Conservation (phyloP, 495 filamentous ascomycete species). For the Podospora didyma region DNA sequence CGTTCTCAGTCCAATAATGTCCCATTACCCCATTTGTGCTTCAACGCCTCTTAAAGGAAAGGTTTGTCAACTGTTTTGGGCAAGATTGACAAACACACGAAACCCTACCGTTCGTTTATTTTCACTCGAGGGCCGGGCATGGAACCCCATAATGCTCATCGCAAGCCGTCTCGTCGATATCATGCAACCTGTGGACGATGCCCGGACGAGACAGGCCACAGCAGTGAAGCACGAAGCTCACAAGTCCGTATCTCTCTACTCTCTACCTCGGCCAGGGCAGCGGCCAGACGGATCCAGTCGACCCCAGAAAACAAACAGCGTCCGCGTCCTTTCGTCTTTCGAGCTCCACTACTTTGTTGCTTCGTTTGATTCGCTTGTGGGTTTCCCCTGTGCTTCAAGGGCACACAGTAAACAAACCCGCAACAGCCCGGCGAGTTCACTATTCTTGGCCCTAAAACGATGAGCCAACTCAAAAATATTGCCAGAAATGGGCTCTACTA, state of each 20-base stretch:
- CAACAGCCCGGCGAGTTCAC: not conserved
- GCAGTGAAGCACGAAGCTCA: too few relatives aligned
- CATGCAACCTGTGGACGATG: too few relatives aligned
- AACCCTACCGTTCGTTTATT: not conserved
- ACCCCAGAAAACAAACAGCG: too few relatives aligned
- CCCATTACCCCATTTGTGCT: not conserved
- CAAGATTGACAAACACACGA: not conserved
- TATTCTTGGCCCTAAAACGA: too few relatives aligned
- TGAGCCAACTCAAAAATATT: not conserved
- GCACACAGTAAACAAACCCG: not conserved
- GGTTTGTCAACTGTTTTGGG: too few relatives aligned
- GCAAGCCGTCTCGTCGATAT: too few relatives aligned
- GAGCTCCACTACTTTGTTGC: not conserved
- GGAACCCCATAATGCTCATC: too few relatives aligned
- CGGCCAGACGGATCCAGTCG: not conserved
- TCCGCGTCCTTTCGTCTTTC: not conserved
- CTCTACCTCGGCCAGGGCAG: not conserved
- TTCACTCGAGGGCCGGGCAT: not conserved
- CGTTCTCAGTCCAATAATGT: too few relatives aligned
- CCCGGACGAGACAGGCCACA: too few relatives aligned
- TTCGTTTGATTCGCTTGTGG: not conserved
- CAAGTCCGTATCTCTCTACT: too few relatives aligned
- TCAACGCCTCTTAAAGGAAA: not conserved
- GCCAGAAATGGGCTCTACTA: not conserved
- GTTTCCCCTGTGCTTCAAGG: not conserved